Evolutionary conservation across 306 rosid genomes (phyloP), one percentile per base, ranked within the genome.

Genomic region (Prunus fruticosa): DNA sequence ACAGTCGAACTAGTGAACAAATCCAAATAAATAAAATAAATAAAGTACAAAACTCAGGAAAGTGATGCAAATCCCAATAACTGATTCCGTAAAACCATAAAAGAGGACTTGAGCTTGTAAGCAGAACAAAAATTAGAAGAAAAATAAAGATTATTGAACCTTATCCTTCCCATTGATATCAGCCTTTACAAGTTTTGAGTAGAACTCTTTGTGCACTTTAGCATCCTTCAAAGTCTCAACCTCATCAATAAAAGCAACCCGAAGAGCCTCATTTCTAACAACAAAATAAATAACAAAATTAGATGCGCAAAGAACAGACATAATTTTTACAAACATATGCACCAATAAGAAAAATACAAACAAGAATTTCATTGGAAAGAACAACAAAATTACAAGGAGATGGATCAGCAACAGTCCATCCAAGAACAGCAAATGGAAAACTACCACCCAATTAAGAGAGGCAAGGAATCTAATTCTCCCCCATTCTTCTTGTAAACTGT

Each of bases 81-180:
- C 43, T 27, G n/a, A 62, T 27, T 41, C 19, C 1, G 0, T 3
- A 15, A 14, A 28, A 62, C 4, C 67, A 41, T n/a, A 53, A 32
- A 52, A 52, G 2, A 27, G 57, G 14, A 16, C n/a, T 20, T 11
- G 12, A 61, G 47, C 27, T 16, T 38, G 23, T 20, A 54, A 46
- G 41, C 16, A 10, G 43, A 53, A 38, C 53, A n/a, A 4, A 19
- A 22, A 73, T 2, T 3, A 64, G 15, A 73, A 32, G 20, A 57
- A 5, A 67, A 71, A 51, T 47, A 67, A 73, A 87, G 54, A 85
- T 52, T 41, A 76, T 20, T 6, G 54, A 64, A 94, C 98, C 98
- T 90, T 87, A 83, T 94, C 98, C 73, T 91, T 89, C 84, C 98
- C 92, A 79, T 87, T 94, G 78, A 94, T 80, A 84, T 92, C 98